phyloP scores from a whole-genome alignment of 306 rosid species.

The Trichosanthes cucumerina region DNA sequence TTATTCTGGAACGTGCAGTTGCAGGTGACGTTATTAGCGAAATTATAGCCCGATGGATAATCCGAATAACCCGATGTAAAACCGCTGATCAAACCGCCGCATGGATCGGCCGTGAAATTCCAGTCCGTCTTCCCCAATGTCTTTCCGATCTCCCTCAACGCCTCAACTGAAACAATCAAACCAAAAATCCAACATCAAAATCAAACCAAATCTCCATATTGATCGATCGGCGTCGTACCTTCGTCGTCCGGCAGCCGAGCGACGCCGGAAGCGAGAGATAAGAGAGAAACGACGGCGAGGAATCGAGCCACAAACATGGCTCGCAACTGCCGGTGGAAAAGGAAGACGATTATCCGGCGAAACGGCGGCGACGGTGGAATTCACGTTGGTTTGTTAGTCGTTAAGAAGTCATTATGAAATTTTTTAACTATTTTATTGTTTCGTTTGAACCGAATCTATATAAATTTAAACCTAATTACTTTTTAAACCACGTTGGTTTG shows the following conservation, averaged over 20 bases:
- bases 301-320: not conserved
- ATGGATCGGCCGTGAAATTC: conserved; percentile 42
- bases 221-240: not conserved
- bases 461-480: too few species aligned
- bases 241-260: not conserved
- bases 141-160: conserved; percentile 25
- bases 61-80: conserved; percentile 16
- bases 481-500: too few species aligned
- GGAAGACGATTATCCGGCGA: too few species aligned
- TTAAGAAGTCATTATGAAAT: too few species aligned
- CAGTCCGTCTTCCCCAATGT: conserved; percentile 36
- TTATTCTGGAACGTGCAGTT: conserved; percentile 21
- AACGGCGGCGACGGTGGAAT: too few species aligned
- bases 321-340: too few species aligned
- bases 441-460: too few species aligned
- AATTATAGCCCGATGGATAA: not conserved
- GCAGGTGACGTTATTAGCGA: conserved; percentile 26
- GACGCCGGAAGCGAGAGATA: not conserved
- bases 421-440: too few species aligned
- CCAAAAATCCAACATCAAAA: conserved; percentile 13
- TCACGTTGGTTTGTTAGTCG: too few species aligned
- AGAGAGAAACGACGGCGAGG: not conserved
- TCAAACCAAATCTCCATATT: too few species aligned
- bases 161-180: conserved; percentile 21
- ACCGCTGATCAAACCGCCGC: conserved; percentile 17